Evolutionary conservation across 306 rosid species (phyloP), one percentile per base, ranked within the genome.

Genomic region (cucumber (Cucumis sativus)): DNA sequence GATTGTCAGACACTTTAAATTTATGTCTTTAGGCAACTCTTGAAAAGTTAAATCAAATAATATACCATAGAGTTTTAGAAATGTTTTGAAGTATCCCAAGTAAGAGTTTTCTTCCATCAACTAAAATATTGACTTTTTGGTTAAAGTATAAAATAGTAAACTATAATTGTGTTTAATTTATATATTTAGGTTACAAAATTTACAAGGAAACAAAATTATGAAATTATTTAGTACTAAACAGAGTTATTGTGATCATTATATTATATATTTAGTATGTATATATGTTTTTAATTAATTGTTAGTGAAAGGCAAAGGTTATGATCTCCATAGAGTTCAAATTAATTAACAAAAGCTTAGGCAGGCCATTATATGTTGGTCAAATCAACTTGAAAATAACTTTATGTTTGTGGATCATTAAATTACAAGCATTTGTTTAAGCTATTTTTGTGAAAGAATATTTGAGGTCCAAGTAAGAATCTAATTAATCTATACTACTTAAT

Each of bases 401-500:
- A 68, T 68, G 56, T 10, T 60, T 28, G 30, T 28, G 30, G 30
- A 28, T 28, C 30, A 28, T 28, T 28, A 25, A 60, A 23, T 23
- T 23, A 59, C 7, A 59, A 23, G 1, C 5, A 12, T 25, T 60
- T 11, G 8, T 21, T 59, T 59, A 21, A 58, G 33, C 16, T 21
- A 58, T 9, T 7, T 2, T 33, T 3, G 15, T 33, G 21, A 40
- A 0, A 39, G 75, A 69, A 43, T 69, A 69, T 43, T 45, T 69
- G 20, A 43, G 17, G 75, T 69, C 75, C 75, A 69, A 69, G 55
- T 45, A 71, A 71, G 76, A 71, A 71, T 71, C 41, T 47, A 49
- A 71, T 71, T 28, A 47, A 30, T 16, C 49, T 70, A 54, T 3
- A 33, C 37, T 33, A 33, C 5, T 33, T 28, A 28, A 43, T 72